Base-by-base conservation (phyloP, 2,329 filamentous ascomycete genomes). In the Arthrinium phaeospermum region DNA sequence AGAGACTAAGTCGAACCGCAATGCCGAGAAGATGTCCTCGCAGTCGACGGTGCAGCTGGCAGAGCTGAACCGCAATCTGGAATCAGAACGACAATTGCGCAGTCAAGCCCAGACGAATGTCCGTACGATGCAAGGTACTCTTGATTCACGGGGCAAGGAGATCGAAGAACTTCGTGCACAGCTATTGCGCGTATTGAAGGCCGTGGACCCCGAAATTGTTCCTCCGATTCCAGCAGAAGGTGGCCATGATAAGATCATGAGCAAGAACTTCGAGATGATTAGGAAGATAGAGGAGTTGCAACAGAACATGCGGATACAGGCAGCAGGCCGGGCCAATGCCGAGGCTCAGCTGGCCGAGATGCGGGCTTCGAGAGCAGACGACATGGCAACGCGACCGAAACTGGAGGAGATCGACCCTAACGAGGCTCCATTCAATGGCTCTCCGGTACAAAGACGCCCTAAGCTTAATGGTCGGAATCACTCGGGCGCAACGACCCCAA, bases 381-480 rank as follows among this genome's bases (percentile, higher is more conserved):
- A 94, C 83, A 91, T 83, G 86, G 93, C 82, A 85, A 92, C 84
- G 72, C 91, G 95, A 74, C 91, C 93, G 13, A 89, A 94, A 75
- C 86, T 98, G 53, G 95, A 98, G 78, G 96, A 98, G 82, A 94
- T 98, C 79, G 93, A 95, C 80, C 89, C 91, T 76, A 96, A 96
- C 79, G 93, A 97, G 83, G 90, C 92, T 27, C 91, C 93, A 51
- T 89, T 88, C 79, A 91, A 90, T 73, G 90, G 91, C 70, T 96
- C 95, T 5, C 94, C 95, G 1, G 91, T 89, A n/a, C 91, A 91
- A 78, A 86, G 91, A 73, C 88, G 90, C 68, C 81, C 83, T 30
- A 90, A 89, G 79, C 76, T 84, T 69, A 87, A 87, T 71, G 81
- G 81, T 24, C 85, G 87, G 61, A 91, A 90, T 57, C 92, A 91